phyloP scores from a whole-genome alignment of 2,329 filamentous ascomycete species.

The Diaporthe destruens region DNA sequence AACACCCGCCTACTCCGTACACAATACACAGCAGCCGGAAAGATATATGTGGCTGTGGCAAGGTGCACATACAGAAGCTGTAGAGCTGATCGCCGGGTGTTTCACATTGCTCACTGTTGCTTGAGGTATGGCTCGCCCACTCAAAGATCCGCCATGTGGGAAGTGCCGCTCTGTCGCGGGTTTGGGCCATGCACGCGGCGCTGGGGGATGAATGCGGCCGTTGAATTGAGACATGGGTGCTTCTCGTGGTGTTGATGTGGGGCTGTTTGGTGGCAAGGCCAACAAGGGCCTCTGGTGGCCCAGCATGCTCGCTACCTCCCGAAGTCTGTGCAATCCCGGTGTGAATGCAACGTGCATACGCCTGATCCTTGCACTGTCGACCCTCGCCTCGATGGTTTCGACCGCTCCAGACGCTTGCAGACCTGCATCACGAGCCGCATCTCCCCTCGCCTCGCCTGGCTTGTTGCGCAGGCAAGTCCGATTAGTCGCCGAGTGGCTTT shows the following conservation, averaged over 20 bases:
- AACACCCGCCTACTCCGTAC: not conserved
- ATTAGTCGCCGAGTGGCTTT: slow-evolving; percentile 18
- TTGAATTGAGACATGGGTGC: slow-evolving; percentile 16
- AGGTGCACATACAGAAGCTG: not conserved
- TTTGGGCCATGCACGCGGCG: slow-evolving; percentile 15
- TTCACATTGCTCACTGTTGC: not conserved
- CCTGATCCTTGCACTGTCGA: slow-evolving; percentile 23
- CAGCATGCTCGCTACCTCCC: not conserved
- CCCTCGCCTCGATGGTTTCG: slow-evolving; percentile 11
- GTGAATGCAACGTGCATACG: slow-evolving; percentile 24
- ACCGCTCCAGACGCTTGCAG: slow-evolving; percentile 31
- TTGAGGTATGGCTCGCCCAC: slow-evolving; percentile 13
- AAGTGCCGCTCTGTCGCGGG: not conserved
- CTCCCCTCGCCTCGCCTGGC: not conserved
- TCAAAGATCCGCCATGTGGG: not conserved
- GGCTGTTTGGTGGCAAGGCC: slow-evolving; percentile 1
- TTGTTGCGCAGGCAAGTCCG: not conserved
- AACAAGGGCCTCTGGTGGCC: not conserved
- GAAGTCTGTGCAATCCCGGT: slow-evolving; percentile 32
- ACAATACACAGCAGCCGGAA: not conserved
- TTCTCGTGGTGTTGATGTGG: slow-evolving; percentile 9
- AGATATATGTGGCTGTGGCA: not conserved
- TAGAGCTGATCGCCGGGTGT: not conserved
- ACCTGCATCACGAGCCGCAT: slow-evolving; percentile 19
- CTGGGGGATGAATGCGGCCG: slow-evolving; percentile 9